Conservation (phyloP, 73 alveolate genomes). For the Paramecium biaurelia region DNA sequence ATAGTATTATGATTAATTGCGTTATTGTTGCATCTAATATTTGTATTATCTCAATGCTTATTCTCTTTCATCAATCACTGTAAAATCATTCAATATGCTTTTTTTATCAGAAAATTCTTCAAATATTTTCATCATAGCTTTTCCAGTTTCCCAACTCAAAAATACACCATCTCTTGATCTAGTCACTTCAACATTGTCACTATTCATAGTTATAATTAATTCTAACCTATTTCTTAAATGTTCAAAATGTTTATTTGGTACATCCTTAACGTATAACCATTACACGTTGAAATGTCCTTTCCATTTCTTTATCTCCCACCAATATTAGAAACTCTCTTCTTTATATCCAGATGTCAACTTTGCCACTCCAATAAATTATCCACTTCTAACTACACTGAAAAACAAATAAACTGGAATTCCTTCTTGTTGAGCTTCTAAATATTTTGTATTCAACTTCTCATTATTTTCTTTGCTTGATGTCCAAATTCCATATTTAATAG, state of each 20-base stretch:
- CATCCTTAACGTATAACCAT: constrained; percentile 63
- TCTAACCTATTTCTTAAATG: constrained; percentile 51
- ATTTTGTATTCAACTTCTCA: constrained; percentile 42
- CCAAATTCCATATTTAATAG: constrained; percentile 66
- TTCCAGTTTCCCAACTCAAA: constrained; percentile 21
- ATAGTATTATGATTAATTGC: constrained; percentile 31
- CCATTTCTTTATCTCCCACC: constrained; percentile 64
- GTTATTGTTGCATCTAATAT: background rate
- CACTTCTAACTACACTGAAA: constrained; percentile 63
- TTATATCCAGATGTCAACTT: constrained; percentile 55
- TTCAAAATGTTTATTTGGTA: constrained; percentile 56
- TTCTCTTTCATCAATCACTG: constrained; percentile 20
- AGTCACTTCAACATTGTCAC: constrained; percentile 41
- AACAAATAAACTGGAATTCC: constrained; percentile 49
- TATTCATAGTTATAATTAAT: background rate
- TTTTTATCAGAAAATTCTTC: constrained; percentile 44
- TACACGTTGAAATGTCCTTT: constrained; percentile 64
- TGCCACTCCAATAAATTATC: constrained; percentile 61
- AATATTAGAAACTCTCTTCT: constrained; percentile 63
- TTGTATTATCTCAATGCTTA: constrained; percentile 28
- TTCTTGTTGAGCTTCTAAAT: constrained; percentile 38
- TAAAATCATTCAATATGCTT: constrained; percentile 31
- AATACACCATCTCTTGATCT: constrained; percentile 47
- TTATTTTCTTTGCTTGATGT: constrained; percentile 61
- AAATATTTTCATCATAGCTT: constrained; percentile 42